Percentiles rank a stretch among this genome's conserved stretches.
phyloP scores from a whole-genome alignment of 257 asterid species.

The Solanum phureja region DNA sequence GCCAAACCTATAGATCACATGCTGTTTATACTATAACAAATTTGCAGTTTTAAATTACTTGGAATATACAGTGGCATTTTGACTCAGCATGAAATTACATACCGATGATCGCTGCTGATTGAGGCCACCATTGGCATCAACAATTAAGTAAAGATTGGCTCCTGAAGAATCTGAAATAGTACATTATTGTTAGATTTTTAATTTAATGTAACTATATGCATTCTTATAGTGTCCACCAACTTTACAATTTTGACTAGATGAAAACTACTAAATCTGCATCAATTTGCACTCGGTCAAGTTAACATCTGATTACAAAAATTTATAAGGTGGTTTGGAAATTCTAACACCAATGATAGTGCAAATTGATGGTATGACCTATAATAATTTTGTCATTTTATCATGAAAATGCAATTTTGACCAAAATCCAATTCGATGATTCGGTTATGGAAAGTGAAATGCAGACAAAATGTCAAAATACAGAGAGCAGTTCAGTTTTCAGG shows the following conservation, averaged over 20 bases:
- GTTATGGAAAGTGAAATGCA: no score
- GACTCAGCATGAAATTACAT: conserved; percentile 10
- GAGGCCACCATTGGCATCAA: conserved; percentile 89
- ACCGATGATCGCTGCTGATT: conserved; percentile 93
- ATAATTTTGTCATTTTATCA: no score
- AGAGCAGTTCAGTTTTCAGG: neutral
- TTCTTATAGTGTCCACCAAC: neutral
- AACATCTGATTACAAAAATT: neutral
- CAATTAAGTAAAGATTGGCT: conserved; percentile 40
- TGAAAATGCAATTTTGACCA: no score
- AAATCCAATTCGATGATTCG: no score
- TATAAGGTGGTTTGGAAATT: no score
- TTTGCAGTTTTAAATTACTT: neutral
- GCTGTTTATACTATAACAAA: neutral
- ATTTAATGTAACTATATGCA: neutral
- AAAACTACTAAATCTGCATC: neutral
- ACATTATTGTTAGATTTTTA: neutral
- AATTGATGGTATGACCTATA: no score
- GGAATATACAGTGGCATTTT: neutral
- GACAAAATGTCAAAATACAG: neutral
- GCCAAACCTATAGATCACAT: neutral
- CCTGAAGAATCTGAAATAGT: conserved; percentile 17
- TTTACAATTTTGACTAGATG: neutral
- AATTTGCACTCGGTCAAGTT: neutral
- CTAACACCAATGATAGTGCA: no score